Evolutionary conservation across 2,329 filamentous ascomycete species (phyloP).

Genomic region (Cercospora nicotianae): DNA sequence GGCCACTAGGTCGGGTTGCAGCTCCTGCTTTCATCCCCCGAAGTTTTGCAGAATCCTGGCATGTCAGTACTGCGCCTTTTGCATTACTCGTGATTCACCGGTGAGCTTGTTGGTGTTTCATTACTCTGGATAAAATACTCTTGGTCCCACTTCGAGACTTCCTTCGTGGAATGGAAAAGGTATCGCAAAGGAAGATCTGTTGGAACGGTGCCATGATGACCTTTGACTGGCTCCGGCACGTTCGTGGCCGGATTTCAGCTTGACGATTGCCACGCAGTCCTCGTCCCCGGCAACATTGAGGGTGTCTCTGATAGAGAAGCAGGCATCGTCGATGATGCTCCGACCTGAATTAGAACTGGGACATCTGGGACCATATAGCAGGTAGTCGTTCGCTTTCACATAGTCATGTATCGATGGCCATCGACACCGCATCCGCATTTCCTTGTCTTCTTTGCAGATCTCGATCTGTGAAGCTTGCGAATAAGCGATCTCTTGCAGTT

Average conservation of each 20-base stretch:
- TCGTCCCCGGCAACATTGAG: neutral
- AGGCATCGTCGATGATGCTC: neutral
- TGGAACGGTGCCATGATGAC: neutral
- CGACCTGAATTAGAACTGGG: neutral
- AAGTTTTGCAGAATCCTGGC: neutral
- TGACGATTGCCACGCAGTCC: neutral
- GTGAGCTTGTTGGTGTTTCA: neutral
- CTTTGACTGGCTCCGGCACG: neutral
- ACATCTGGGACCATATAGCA: neutral
- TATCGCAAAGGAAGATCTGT: neutral
- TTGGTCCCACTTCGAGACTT: neutral
- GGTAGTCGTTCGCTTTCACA: conserved; percentile 1
- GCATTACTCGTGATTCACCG: neutral
- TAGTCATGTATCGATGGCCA: neutral
- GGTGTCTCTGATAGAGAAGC: neutral
- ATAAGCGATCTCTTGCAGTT: neutral
- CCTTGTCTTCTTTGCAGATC: neutral
- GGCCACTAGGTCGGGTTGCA: neutral
- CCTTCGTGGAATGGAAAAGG: neutral
- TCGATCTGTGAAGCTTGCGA: neutral
- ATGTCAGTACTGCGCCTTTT: neutral
- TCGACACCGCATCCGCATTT: neutral
- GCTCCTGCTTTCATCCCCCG: neutral
- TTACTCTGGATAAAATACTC: neutral
- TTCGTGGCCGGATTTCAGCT: neutral